phyloP scores from a whole-genome alignment of 306 rosid species.

The Prunus padus region DNA sequence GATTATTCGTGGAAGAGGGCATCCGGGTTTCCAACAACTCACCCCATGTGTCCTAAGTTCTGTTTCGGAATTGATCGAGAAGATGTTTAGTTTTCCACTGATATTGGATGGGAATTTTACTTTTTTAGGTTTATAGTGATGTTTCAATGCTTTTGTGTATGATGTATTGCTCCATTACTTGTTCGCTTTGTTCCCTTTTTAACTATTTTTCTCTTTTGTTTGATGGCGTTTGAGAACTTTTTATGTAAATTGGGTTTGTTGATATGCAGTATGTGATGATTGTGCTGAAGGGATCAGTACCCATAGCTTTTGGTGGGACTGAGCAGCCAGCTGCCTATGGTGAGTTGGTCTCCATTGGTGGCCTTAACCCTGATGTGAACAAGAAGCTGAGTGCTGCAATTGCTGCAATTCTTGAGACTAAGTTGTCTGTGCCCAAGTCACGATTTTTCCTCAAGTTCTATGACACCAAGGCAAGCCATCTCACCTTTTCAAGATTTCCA shows the following conservation, averaged over 20 bases:
- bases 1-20: neutral
- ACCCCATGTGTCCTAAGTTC: neutral
- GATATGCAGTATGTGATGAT: slow-evolving; percentile 85
- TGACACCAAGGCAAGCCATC: slow-evolving; percentile 77
- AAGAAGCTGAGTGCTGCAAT: slow-evolving; percentile 89
- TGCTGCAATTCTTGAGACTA: slow-evolving; percentile 68
- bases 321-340: slow-evolving; percentile 95
- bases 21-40: neutral
- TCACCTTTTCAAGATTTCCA: slow-evolving; percentile 20
- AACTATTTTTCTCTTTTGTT: neutral
- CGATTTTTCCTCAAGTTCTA: slow-evolving; percentile 82
- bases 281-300: slow-evolving; percentile 91
- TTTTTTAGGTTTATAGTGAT: neutral
- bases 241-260: neutral
- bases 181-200: neutral
- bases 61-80: neutral
- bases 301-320: slow-evolving; percentile 83
- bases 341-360: slow-evolving; percentile 95
- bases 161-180: neutral
- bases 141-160: neutral
- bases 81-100: neutral
- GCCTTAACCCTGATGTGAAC: slow-evolving; percentile 72
- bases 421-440: slow-evolving; percentile 83
- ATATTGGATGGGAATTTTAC: neutral
- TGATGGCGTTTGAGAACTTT: slow-evolving; percentile 2